Evolutionary conservation across 805 yeast species (phyloP).

Genomic region (Teunomyces stri): DNA sequence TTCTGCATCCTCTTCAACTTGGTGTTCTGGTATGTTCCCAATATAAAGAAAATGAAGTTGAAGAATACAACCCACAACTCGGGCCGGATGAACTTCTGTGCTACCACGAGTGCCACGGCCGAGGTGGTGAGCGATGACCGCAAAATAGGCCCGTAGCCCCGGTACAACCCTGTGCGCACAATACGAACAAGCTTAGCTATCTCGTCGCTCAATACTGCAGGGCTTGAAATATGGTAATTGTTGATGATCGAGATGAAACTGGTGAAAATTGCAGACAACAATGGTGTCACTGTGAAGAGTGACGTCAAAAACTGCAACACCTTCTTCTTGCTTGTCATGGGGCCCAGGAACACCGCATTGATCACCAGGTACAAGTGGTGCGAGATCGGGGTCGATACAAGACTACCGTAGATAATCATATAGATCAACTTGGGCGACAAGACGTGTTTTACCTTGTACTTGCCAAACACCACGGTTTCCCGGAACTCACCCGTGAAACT

Average conservation of each 20-base stretch:
- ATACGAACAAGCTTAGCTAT: constrained; percentile 12
- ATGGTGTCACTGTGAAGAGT: constrained; percentile 55
- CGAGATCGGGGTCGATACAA: constrained; percentile 55
- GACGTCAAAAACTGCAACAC: constrained; percentile 51
- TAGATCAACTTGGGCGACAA: constrained; percentile 46
- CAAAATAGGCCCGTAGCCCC: constrained; percentile 46
- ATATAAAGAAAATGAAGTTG: constrained; percentile 52
- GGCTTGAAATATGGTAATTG: constrained; percentile 19
- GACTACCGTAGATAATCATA: constrained; percentile 55
- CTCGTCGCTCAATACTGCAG: constrained; percentile 11
- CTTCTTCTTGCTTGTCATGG: constrained; percentile 38
- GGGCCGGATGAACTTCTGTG: constrained; percentile 56
- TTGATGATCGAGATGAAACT: constrained; percentile 54
- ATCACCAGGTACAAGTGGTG: constrained; percentile 52
- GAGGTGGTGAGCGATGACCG: constrained; percentile 56
- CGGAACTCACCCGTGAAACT: constrained; percentile 46
- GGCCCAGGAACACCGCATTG: constrained; percentile 36
- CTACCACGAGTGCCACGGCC: constrained; percentile 48
- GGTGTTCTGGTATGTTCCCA: constrained; percentile 63
- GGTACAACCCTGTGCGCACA: constrained; percentile 33
- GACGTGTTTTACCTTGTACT: constrained; percentile 34
- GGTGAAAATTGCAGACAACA: constrained; percentile 47
- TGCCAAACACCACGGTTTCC: constrained; percentile 12
- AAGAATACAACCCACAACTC: constrained; percentile 66
- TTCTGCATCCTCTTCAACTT: constrained; percentile 43